These are phyloP conservation scores for Wilcoxina mikolae DNA, from an alignment of 495 filamentous ascomycete species.

Conservation along the genomic window DNA sequence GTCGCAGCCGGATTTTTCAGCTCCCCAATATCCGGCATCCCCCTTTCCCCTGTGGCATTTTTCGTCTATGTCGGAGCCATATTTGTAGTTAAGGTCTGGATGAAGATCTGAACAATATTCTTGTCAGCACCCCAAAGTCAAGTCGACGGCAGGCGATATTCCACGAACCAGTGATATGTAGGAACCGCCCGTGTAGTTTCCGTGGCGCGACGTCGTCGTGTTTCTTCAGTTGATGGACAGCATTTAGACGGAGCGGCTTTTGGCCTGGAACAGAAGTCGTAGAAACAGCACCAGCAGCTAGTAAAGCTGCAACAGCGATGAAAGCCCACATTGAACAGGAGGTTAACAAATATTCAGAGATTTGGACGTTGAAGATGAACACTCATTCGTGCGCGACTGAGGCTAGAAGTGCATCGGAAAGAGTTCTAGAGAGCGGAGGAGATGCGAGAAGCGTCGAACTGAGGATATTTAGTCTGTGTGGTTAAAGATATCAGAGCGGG, in stretches of 20 bases:
- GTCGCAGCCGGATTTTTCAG: constrained; percentile 79
- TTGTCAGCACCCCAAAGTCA: not conserved
- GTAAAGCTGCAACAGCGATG: not conserved
- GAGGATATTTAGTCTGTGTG: too few species aligned
- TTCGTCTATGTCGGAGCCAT: constrained; percentile 51
- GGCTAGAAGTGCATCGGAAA: too few species aligned
- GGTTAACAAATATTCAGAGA: too few species aligned
- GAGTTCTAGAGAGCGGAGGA: too few species aligned
- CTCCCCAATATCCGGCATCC: constrained; percentile 62
- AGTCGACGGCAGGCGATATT: not conserved
- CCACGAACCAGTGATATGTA: constrained; percentile 79
- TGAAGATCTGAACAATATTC: constrained; percentile 53
- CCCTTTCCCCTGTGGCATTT: constrained; percentile 73
- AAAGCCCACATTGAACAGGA: not conserved
- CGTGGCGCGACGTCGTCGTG: constrained; percentile 7
- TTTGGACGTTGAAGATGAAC: too few species aligned
- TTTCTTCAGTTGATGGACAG: not conserved
- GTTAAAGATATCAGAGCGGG: too few species aligned
- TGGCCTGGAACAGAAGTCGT: not conserved
- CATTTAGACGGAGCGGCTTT: not conserved
- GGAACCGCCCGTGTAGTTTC: constrained; percentile 62
- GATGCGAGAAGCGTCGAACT: too few species aligned
- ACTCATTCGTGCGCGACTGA: too few species aligned
- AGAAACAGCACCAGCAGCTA: not conserved
- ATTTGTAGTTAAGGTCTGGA: constrained; percentile 70